Evolutionary conservation across 139 green algal genomes (phyloP).

Genomic region (Chlorella vulgaris): DNA sequence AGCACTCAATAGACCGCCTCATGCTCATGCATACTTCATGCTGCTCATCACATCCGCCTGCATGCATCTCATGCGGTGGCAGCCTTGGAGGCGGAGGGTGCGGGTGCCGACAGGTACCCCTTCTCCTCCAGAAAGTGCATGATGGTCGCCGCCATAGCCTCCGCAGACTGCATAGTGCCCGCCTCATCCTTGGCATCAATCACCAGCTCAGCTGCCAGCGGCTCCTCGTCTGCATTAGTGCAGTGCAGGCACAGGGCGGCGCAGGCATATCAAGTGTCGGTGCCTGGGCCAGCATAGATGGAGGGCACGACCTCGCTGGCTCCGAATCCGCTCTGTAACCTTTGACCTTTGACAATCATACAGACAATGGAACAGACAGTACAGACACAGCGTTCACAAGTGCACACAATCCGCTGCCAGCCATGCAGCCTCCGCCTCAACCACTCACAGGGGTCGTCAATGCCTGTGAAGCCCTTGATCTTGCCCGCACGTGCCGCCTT

Average conservation of each 20-base stretch:
- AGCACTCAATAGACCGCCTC: too few species aligned
- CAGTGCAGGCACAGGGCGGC: neutral
- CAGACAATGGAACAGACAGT: too few species aligned
- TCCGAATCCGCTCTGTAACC: too few species aligned
- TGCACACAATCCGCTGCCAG: too few species aligned
- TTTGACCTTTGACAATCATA: too few species aligned
- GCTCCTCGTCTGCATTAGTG: conserved; percentile 76
- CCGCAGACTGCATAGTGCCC: conserved; percentile 60
- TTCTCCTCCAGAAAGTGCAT: conserved; percentile 66
- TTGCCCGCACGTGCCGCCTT: conserved; percentile 90
- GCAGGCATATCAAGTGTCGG: neutral
- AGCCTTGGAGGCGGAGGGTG: neutral
- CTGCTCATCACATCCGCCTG: neutral
- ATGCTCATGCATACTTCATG: too few species aligned
- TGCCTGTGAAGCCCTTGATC: conserved; percentile 92
- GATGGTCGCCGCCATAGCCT: conserved; percentile 70
- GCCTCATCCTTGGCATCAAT: conserved; percentile 70
- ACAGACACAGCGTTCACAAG: too few species aligned
- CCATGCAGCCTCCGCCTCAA: neutral
- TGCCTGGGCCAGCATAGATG: neutral
- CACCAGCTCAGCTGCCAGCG: conserved; percentile 77
- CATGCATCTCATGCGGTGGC: neutral
- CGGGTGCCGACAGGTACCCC: conserved; percentile 37
- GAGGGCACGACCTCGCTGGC: neutral
- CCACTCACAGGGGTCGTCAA: conserved; percentile 24